Conservation (phyloP, 2,329 filamentous ascomycete genomes). For the Pseudogymnoascus sp. region DNA sequence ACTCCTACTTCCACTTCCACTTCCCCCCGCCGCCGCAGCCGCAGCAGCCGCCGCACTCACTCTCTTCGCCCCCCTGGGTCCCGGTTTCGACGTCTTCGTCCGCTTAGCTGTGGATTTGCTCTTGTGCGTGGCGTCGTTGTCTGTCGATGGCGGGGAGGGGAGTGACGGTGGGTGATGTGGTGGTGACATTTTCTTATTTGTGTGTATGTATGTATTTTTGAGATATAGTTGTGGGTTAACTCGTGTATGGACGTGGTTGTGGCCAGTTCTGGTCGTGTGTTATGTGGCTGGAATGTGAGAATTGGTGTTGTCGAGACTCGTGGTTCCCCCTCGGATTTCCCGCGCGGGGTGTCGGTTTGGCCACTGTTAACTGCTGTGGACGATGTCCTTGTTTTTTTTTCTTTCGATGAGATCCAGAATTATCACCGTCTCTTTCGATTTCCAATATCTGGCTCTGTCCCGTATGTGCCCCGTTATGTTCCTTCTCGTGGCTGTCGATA, state of each 20-base stretch:
- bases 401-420: not conserved
- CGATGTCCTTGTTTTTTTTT: no score
- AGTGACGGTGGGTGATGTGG: not conserved
- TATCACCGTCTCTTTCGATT: not conserved
- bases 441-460: not conserved
- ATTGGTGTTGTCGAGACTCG: not conserved
- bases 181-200: not conserved
- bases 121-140: not conserved
- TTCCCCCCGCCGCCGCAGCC: not conserved
- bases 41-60: not conserved
- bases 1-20: not conserved
- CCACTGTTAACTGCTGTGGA: not conserved
- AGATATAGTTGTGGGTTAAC: not conserved
- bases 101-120: not conserved
- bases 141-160: not conserved
- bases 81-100: not conserved
- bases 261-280: not conserved
- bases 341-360: not conserved
- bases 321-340: not conserved
- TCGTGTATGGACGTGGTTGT: not conserved
- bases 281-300: not conserved
- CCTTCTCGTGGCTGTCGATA: not conserved
- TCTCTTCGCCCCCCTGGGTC: not conserved
- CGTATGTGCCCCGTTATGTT: not conserved
- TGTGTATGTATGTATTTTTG: not conserved